Evolutionary conservation across 768 basidiomycete genomes (phyloP).

Genomic region (Hericium rajendrae): DNA sequence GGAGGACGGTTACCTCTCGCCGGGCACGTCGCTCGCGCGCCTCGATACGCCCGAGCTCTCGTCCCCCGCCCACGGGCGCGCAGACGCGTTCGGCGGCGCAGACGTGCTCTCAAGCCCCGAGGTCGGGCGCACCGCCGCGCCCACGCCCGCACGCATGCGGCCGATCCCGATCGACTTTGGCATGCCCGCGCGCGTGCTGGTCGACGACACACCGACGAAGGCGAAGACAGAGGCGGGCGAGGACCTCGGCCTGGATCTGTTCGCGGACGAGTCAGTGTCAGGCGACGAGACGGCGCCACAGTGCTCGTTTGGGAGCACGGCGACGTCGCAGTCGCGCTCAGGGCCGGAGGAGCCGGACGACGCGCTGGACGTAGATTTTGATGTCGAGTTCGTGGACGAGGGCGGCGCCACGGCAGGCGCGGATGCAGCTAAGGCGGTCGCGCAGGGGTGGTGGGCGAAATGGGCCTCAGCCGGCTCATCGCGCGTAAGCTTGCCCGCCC

Average conservation of each 20-base stretch:
- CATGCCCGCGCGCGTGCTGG: constrained; percentile 13
- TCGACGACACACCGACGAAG: constrained; percentile 20
- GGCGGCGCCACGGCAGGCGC: constrained; percentile 22
- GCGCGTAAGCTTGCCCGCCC: constrained; percentile 3
- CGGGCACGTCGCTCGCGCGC: constrained; percentile 40
- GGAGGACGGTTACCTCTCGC: constrained; percentile 82
- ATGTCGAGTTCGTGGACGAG: not conserved
- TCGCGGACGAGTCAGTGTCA: constrained; percentile 1
- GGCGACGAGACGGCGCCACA: not conserved
- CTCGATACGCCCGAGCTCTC: constrained; percentile 52
- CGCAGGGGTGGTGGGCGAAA: constrained; percentile 41
- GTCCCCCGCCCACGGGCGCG: constrained; percentile 35
- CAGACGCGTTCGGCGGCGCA: constrained; percentile 34
- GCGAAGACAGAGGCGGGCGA: not conserved
- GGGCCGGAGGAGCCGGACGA: constrained; percentile 6
- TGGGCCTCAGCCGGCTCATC: constrained; percentile 30
- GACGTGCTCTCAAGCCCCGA: constrained; percentile 46
- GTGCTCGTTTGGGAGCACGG: constrained; percentile 6
- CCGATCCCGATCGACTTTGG: not conserved
- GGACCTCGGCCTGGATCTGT: not conserved
- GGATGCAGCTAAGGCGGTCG: constrained; percentile 24
- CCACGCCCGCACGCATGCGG: not conserved
- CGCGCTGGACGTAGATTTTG: not conserved
- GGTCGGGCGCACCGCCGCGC: constrained; percentile 4
- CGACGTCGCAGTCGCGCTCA: constrained; percentile 11